Evolutionary conservation across 352 stramenopile species (phyloP), one percentile per base, ranked within the genome.

Genomic region (Thraustochytrium aureum): DNA sequence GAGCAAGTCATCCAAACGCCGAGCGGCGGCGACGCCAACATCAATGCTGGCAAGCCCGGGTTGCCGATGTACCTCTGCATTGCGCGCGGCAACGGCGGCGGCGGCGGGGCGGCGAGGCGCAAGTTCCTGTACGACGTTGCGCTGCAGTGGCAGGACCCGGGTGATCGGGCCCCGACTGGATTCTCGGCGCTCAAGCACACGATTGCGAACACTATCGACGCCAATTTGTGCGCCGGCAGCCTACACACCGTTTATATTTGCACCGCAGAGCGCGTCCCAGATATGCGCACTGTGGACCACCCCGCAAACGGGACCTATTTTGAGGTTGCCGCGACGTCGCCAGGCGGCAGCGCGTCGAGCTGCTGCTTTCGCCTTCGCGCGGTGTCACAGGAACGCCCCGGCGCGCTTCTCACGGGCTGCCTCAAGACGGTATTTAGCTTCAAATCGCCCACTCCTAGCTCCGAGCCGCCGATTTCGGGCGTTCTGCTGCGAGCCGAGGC

Each of bases 341-440:
- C 37, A 52, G 69, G 69, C n/a, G 47, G 20, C 12, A n/a, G n/a
- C n/a, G n/a, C n/a, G n/a, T n/a, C n/a, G n/a, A n/a, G n/a, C n/a
- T n/a, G n/a, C n/a, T n/a, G n/a, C n/a, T n/a, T 79, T 45, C 35
- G 45, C 3, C 69, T 79, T 22, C 67, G 56, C 35, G 69, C 69
- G 2, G 69, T 79, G 6, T 79, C 69, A 2, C 7, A 10, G 30
- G 20, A 33, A 33, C 69, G 69, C n/a, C 17, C 4, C 6, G 69
- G 39, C 17, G 37, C 10, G 37, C 52, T 79, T 10, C 30, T 30
- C 6, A 79, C 50, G 32, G 69, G 69, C 39, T 20, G 10, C 39
- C 67, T 79, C 41, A 22, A 47, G 17, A 32, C 35, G 10, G 2
- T 79, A 6, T 79, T 52, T 20, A 20, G 17, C 2, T 38, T 67